Conservation (phyloP, 805 yeast genomes). For the Lipomyces japonicus region DNA sequence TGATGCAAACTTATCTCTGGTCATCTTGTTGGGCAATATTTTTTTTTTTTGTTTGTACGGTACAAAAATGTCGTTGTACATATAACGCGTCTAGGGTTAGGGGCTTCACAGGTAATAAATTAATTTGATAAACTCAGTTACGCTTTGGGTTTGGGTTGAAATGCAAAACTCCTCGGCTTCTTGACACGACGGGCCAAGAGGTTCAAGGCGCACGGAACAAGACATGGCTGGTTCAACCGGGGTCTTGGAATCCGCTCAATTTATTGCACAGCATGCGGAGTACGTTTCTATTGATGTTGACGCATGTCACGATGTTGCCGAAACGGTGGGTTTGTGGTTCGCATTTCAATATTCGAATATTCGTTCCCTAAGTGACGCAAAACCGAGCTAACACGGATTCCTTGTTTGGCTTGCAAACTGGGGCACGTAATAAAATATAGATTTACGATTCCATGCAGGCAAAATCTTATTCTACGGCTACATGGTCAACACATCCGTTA, state of each 20-base stretch:
- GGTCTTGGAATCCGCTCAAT: conserved; percentile 35
- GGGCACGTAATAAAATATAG: not conserved
- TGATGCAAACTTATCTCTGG: conserved; percentile 4
- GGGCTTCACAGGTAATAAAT: no score
- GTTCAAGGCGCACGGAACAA: no score
- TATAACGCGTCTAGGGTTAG: no score
- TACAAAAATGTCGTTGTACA: no score
- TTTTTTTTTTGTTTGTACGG: no score
- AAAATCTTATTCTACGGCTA: conserved; percentile 35
- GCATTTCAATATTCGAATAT: not conserved
- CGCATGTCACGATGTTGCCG: conserved; percentile 37
- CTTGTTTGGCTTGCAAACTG: not conserved
- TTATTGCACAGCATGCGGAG: conserved; percentile 31
- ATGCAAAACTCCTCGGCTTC: no score
- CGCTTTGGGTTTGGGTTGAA: no score
- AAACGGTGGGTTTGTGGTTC: conserved; percentile 6
- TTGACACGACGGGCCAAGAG: no score
- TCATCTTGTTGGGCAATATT: no score
- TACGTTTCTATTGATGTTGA: conserved; percentile 34
- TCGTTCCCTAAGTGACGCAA: not conserved
- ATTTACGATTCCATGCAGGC: conserved; percentile 34
- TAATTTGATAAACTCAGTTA: no score
- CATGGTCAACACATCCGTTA: conserved; percentile 41
- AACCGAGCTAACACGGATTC: not conserved
- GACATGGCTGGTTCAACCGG: no score